Conservation (phyloP, 768 basidiomycete genomes). For the Suillus fuscotomentosus region DNA sequence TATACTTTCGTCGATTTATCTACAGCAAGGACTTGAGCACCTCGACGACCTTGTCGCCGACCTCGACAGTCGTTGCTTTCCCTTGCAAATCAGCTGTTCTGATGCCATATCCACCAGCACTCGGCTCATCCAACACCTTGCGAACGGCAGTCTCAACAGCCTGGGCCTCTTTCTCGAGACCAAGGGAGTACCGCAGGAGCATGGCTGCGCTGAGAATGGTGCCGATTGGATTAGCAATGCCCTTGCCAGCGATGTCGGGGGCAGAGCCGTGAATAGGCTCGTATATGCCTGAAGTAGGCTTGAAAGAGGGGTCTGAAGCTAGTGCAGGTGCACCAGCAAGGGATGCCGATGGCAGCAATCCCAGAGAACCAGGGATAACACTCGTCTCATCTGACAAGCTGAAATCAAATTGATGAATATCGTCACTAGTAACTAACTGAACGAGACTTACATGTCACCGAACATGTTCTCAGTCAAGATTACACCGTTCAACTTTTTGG, state of each 20-base stretch:
- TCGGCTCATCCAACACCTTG: slow-evolving; percentile 75
- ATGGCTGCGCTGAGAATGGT: slow-evolving; percentile 93
- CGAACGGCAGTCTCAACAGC: slow-evolving; percentile 90
- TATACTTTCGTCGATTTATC: slow-evolving; percentile 6
- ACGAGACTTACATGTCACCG: slow-evolving; percentile 83
- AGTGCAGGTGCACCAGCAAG: slow-evolving; percentile 83
- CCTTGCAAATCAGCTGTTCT: slow-evolving; percentile 91
- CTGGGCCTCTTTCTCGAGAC: slow-evolving; percentile 78
- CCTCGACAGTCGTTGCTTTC: slow-evolving; percentile 64
- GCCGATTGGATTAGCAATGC: slow-evolving; percentile 93
- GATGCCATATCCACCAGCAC: slow-evolving; percentile 69
- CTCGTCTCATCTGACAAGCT: slow-evolving; percentile 96
- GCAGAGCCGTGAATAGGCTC: slow-evolving; percentile 97
- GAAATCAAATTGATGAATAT: slow-evolving; percentile 7
- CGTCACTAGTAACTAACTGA: too few relatives aligned
- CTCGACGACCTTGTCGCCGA: slow-evolving; percentile 84
- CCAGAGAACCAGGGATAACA: slow-evolving; percentile 96
- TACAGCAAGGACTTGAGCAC: slow-evolving; percentile 59
- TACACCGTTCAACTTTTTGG: slow-evolving; percentile 92
- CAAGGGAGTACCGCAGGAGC: slow-evolving; percentile 93
- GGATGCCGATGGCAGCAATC: slow-evolving; percentile 93
- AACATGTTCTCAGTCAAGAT: slow-evolving; percentile 95
- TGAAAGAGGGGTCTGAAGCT: slow-evolving; percentile 53
- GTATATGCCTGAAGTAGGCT: slow-evolving; percentile 85
- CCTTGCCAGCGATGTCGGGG: slow-evolving; percentile 92